phyloP scores from a whole-genome alignment of 169 alveolate species.

The Perkinsus marinus region DNA sequence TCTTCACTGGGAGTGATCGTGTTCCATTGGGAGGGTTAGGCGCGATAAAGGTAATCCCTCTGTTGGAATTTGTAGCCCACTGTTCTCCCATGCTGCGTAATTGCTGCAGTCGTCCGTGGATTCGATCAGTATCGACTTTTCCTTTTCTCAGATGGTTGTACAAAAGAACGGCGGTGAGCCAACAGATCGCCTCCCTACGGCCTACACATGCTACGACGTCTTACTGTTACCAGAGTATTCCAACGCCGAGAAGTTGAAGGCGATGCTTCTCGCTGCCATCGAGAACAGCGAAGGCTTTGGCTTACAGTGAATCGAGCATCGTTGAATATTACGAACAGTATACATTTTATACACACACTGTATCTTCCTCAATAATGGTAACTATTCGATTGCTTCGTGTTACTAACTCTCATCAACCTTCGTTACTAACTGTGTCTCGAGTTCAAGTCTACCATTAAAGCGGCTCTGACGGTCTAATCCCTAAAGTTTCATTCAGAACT shows the following conservation, averaged over 20 bases:
- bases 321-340: background rate
- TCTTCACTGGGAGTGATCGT: conserved; percentile 53
- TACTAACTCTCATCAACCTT: background rate
- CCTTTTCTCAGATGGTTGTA: background rate
- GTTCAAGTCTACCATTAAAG: background rate
- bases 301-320: conserved; percentile 1
- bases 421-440: background rate
- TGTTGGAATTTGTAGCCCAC: too few relatives aligned
- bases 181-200: conserved; percentile 49
- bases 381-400: background rate
- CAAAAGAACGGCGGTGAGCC: conserved; percentile 29
- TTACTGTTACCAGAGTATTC: conserved; percentile 50
- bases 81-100: background rate
- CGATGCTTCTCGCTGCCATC: conserved; percentile 37
- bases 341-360: background rate
- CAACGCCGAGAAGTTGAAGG: conserved; percentile 33
- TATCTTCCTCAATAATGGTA: background rate
- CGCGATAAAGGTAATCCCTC: conserved; percentile 31
- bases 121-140: background rate
- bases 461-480: too few relatives aligned
- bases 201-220: conserved; percentile 69
- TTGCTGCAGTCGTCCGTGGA: background rate
- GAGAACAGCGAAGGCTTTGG: conserved; percentile 66
- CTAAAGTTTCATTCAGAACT: too few relatives aligned
- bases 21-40: conserved; percentile 43